Base-by-base conservation (phyloP, 1,139 yeast species). In the Yamadazyma diddensiae region DNA sequence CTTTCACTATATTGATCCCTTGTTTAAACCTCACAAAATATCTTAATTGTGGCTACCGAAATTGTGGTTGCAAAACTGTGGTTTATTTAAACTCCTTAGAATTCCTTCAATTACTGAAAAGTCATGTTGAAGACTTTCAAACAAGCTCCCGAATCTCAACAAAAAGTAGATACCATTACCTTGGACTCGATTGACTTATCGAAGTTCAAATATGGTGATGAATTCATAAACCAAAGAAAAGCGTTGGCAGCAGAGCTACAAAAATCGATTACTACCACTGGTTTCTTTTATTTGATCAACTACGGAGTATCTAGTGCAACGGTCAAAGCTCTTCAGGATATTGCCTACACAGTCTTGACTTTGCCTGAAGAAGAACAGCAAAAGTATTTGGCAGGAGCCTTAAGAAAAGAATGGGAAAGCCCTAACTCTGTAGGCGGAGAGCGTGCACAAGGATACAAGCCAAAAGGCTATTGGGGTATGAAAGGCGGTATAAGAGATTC, bases 401-500 rank as follows among this genome's bases (percentile, higher is more conserved):
- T 49, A 16, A 48, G 52, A 5, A 55, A 60, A 12, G 69, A 62
- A 36, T 50, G 52, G 26, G 68, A 62, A 35, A 41, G 42, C 15
- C 29, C 42, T 3, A 38, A 33, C 11, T 34, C 37, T 2, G 33
- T 57, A 26, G 76, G 77, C 1, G 72, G 69, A 8, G 73, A 70
- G 38, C 52, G 74, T 30, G 73, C 73, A 7, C 51, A 55, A 19
- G 76, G 76, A 0, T 70, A 54, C 47, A 70, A 70, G 40, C 77
- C 77, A 19, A 58, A 50, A 38, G 70, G 70, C 0, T 64, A 65
- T 37, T 66, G 72, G 75, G 49, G 60, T 20, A 57, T 67, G 54
- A 58, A 64, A 22, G 61, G 66, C 35, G 66, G 65, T 1, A 62
- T 64, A 1, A 50, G 62, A 11, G 76, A 70, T 33, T 54, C 65